Percentiles rank a stretch among this genome's conserved stretches.
phyloP scores from a whole-genome alignment of 225 moss, liverwort and hornwort genomes.

The Bryoerythrophyllum caledonicum region DNA sequence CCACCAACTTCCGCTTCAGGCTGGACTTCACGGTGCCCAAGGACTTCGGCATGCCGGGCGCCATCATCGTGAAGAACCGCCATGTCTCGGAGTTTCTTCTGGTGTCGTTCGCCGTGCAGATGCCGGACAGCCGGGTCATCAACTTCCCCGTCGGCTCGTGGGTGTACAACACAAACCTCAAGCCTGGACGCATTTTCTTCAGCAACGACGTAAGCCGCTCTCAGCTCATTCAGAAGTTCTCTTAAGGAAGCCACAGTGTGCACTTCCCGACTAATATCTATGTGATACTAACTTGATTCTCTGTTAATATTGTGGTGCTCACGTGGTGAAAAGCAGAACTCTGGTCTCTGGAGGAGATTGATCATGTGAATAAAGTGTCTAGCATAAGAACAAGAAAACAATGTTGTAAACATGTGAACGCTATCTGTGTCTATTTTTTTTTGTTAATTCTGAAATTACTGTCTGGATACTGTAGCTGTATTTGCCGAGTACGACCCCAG shows the following conservation, averaged over 20 bases:
- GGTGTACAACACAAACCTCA: constrained; percentile 36
- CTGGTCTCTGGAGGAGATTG: too few species aligned
- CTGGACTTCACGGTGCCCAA: constrained; percentile 39
- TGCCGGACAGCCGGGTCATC: constrained; percentile 40
- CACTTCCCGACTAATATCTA: too few species aligned
- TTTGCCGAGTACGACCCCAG: constrained; percentile 57
- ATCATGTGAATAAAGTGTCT: too few species aligned
- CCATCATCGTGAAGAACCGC: constrained; percentile 54
- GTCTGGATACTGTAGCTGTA: constrained; percentile 40
- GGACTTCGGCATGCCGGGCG: constrained; percentile 64
- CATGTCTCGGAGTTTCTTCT: constrained; percentile 65
- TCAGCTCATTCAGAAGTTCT: neutral
- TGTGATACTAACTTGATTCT: too few species aligned
- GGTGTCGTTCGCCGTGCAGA: constrained; percentile 41
- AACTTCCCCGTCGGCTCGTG: constrained; percentile 56
- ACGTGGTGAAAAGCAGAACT: too few species aligned
- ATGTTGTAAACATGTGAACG: too few species aligned
- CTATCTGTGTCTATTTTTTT: too few species aligned
- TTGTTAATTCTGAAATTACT: neutral
- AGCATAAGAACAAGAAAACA: too few species aligned
- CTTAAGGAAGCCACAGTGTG: too few species aligned
- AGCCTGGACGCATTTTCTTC: constrained; percentile 55
- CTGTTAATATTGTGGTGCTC: too few species aligned
- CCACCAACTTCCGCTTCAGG: constrained; percentile 39
- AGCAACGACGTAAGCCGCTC: constrained; percentile 48